Conservation (phyloP, 352 stramenopile genomes). For the Phytopythium sindhum region DNA sequence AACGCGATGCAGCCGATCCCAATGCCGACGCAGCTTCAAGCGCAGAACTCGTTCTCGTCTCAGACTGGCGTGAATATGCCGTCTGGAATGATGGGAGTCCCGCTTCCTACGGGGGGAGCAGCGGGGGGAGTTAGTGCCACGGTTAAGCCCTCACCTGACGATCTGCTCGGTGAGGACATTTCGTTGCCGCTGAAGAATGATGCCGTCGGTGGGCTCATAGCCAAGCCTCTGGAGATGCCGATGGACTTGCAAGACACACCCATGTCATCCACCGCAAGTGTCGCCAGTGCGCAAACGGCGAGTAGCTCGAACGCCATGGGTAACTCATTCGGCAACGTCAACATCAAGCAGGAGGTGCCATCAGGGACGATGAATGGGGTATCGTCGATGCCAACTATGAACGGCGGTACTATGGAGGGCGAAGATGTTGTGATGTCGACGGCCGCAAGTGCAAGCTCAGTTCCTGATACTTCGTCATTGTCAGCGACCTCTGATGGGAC, state of each 20-base stretch:
- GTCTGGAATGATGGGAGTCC: neutral
- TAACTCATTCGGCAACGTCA: neutral
- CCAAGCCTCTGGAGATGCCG: slow-evolving; percentile 55
- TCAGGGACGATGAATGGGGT: neutral
- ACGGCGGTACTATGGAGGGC: neutral
- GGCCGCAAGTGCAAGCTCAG: neutral
- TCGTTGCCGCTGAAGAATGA: slow-evolving; percentile 26
- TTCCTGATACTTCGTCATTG: neutral
- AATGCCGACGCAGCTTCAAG: slow-evolving; percentile 33
- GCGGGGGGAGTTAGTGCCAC: neutral
- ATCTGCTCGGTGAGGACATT: slow-evolving; percentile 43
- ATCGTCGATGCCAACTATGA: slow-evolving; percentile 3
- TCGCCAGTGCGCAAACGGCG: slow-evolving; percentile 10
- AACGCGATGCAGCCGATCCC: slow-evolving; percentile 40
- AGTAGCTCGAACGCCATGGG: neutral
- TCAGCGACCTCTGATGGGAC: slow-evolving; percentile 27
- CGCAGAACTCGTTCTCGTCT: slow-evolving; percentile 6
- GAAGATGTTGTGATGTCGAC: neutral
- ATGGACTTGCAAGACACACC: slow-evolving; percentile 48
- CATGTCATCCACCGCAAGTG: slow-evolving; percentile 12
- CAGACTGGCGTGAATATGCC: slow-evolving; percentile 5
- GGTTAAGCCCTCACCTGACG: slow-evolving; percentile 45
- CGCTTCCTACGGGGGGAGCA: neutral
- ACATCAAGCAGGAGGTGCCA: slow-evolving; percentile 10
- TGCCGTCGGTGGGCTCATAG: slow-evolving; percentile 18